A percentile compares a stretch with the other conserved stretches of the same genome.
Evolutionary conservation across 2,329 filamentous ascomycete genomes (phyloP).

Genomic region (Myrmaecium sp.): DNA sequence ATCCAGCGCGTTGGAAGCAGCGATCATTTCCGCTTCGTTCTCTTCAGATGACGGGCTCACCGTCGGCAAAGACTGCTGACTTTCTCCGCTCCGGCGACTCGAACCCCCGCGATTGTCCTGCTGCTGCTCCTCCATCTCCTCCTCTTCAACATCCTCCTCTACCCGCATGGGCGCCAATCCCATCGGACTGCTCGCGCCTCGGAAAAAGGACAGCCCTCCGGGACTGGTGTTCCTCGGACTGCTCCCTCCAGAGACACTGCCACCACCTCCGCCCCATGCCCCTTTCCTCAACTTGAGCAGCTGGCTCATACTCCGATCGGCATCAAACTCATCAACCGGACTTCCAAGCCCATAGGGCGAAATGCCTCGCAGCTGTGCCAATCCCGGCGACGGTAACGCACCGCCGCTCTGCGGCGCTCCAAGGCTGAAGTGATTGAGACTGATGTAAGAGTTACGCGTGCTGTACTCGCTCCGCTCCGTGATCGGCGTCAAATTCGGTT

Average conservation of each 20-base stretch:
- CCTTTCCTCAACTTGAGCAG: conserved; percentile 56
- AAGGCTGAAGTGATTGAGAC: conserved; percentile 37
- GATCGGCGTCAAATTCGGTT: conserved; percentile 89
- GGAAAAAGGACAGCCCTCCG: too few relatives aligned
- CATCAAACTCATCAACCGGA: conserved; percentile 41
- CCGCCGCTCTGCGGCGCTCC: conserved; percentile 27
- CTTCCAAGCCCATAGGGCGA: conserved; percentile 37
- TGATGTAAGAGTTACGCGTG: conserved; percentile 81
- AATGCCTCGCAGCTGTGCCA: conserved; percentile 54
- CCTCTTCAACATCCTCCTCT: too few relatives aligned
- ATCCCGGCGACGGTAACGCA: conserved; percentile 49
- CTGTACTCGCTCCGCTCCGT: conserved; percentile 94
- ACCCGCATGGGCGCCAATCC: too few relatives aligned
- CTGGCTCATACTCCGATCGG: conserved; percentile 56
- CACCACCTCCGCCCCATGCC: conserved; percentile 69
- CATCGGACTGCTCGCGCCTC: conserved; percentile 18
- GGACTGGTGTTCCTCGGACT: conserved; percentile 19
- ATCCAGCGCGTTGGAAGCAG: too few relatives aligned
- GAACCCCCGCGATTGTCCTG: too few relatives aligned
- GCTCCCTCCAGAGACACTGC: conserved; percentile 35
- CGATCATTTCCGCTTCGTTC: too few relatives aligned
- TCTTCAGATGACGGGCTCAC: too few relatives aligned
- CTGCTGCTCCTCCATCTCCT: too few relatives aligned
- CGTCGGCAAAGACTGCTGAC: too few relatives aligned
- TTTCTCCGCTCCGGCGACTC: too few relatives aligned